phyloP scores from a whole-genome alignment of 768 basidiomycete species.

The Amanita pseudoporphyria region DNA sequence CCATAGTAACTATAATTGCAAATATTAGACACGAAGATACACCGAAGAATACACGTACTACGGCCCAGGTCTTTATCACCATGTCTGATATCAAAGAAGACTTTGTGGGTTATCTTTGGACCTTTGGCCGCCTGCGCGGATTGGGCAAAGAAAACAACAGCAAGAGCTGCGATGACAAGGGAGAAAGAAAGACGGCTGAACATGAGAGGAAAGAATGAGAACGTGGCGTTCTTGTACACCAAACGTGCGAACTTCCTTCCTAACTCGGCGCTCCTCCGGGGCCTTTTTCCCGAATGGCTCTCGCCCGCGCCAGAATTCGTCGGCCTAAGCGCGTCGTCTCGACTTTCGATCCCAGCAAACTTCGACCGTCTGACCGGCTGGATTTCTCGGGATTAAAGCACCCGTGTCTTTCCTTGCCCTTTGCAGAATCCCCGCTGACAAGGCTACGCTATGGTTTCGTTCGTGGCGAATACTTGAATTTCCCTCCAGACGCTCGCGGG shows the following conservation, averaged over 20 bases:
- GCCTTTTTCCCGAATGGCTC: too few species aligned
- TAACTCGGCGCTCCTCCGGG: too few species aligned
- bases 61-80: constrained; percentile 82
- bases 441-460: background rate
- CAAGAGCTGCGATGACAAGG: constrained; percentile 52
- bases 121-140: constrained; percentile 76
- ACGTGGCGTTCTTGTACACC: constrained; percentile 17
- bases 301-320: background rate
- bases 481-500: constrained; percentile 7
- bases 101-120: constrained; percentile 85
- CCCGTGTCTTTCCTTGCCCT: background rate
- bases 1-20: constrained; percentile 55
- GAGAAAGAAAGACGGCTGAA: constrained; percentile 54
- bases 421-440: background rate
- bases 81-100: constrained; percentile 93
- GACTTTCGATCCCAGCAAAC: background rate
- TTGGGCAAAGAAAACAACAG: constrained; percentile 62
- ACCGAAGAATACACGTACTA: constrained; percentile 31
- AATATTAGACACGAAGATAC: constrained; percentile 10
- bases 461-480: background rate
- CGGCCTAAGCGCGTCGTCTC: background rate
- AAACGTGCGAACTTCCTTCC: background rate
- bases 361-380: background rate
- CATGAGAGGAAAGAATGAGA: constrained; percentile 30
- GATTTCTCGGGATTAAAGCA: background rate